These are phyloP conservation scores for Zoysia matrella DNA, from an alignment of 202 grass and related monocot species.

Conservation along the genomic window DNA sequence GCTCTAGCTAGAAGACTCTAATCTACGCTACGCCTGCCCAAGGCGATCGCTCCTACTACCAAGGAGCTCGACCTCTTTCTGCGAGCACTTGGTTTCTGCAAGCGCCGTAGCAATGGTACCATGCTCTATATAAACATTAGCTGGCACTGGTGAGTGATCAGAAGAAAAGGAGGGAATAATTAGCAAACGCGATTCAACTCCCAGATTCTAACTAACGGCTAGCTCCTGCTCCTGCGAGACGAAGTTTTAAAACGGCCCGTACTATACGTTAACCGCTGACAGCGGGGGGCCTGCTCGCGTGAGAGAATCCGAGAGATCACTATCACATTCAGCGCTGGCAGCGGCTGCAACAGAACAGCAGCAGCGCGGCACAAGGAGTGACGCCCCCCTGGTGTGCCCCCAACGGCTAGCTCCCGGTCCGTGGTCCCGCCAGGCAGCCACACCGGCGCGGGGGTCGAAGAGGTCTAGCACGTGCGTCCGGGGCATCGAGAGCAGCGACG, in stretches of 20 bases:
- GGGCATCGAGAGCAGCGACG: constrained; percentile 33
- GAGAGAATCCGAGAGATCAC: constrained; percentile 39
- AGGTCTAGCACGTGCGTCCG: constrained; percentile 44
- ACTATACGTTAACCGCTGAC: constrained; percentile 37
- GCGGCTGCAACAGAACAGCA: not conserved
- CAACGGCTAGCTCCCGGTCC: constrained; percentile 53
- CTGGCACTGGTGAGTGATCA: constrained; percentile 14
- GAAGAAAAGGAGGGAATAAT: constrained; percentile 55
- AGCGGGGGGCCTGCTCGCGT: not conserved
- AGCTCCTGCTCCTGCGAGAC: constrained; percentile 32
- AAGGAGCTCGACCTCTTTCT: constrained; percentile 34
- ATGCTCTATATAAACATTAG: constrained; percentile 46
- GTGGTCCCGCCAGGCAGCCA: constrained; percentile 18
- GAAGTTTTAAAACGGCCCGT: constrained; percentile 7
- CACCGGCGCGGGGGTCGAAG: not conserved
- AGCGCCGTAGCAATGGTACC: constrained; percentile 29
- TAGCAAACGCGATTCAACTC: constrained; percentile 31
- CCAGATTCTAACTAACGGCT: constrained; percentile 81
- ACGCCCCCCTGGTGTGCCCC: not conserved
- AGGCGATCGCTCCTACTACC: constrained; percentile 24
- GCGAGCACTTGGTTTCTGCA: constrained; percentile 38
- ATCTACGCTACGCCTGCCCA: not conserved
- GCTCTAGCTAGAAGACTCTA: constrained; percentile 29
- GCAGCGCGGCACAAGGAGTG: not conserved
- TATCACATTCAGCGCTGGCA: constrained; percentile 51